These are phyloP conservation scores for Kregervanrija pseudodelftensis DNA, from an alignment of 805 yeast genomes.

Conservation along the genomic window DNA sequence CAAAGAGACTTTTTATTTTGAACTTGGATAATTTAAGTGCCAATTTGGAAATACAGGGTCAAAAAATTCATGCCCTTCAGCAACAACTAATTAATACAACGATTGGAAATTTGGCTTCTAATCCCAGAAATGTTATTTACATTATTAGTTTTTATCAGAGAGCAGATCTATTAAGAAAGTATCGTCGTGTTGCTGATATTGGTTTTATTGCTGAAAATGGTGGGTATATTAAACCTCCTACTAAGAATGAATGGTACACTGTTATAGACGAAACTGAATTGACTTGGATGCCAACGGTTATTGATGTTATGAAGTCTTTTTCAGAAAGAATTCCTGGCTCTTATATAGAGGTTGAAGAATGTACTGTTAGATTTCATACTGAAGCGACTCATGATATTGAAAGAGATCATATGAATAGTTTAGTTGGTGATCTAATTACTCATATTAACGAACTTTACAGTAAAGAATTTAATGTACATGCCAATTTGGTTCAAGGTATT, in stretches of 20 bases:
- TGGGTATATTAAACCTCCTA: constrained; percentile 58
- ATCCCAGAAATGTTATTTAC: constrained; percentile 61
- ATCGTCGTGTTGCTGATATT: constrained; percentile 56
- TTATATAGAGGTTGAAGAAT: constrained; percentile 62
- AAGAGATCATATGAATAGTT: constrained; percentile 54
- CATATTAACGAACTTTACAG: constrained; percentile 73
- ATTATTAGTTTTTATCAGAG: constrained; percentile 61
- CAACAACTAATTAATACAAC: constrained; percentile 52
- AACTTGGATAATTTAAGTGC: constrained; percentile 42
- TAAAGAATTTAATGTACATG: constrained; percentile 58
- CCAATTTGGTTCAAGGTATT: constrained; percentile 60
- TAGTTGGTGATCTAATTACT: constrained; percentile 79
- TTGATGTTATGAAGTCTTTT: constrained; percentile 48
- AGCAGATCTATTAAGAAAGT: constrained; percentile 58
- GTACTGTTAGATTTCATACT: constrained; percentile 70
- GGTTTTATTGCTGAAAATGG: constrained; percentile 93
- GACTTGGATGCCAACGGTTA: constrained; percentile 55
- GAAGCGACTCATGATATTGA: constrained; percentile 56
- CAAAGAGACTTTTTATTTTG: constrained; percentile 43
- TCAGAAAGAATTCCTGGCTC: constrained; percentile 80
- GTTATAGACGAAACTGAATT: constrained; percentile 48
- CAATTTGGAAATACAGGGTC: constrained; percentile 25
- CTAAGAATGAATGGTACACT: constrained; percentile 51
- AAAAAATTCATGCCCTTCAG: constrained; percentile 45
- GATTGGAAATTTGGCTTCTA: constrained; percentile 50